Base-by-base conservation (phyloP, 805 yeast species). In the Hanseniaspora clermontiae region DNA sequence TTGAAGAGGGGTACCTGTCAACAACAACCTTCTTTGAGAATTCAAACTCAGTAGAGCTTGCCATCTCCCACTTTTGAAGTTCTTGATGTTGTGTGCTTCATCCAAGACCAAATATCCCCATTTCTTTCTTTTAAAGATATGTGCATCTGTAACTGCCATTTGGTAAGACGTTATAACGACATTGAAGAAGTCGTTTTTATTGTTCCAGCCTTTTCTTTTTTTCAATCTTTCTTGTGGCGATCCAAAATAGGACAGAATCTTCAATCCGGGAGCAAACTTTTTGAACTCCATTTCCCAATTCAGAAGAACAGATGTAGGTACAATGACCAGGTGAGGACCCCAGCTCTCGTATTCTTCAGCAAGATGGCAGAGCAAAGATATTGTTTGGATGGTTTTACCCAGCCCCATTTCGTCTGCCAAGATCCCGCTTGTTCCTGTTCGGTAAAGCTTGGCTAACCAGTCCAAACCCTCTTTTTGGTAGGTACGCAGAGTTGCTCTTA, bases 201-300 rank as follows among this genome's bases (percentile, higher is more conserved):
- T 46, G 65, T 91, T 91, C 99, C 99, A 93, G 2, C 99, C 99
- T 61, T 84, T 84, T 64, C 99, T 81, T 66, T 93, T 93, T 61
- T 87, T 93, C 50, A 90, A 90, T 66, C 99, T 82, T 67, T 93
- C 97, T 64, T 87, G 95, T 0, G 97, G 98, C 15, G 95, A 83
- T 0, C 99, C 99, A 64, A 91, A 93, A 68, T 93, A 93, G 0
- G 97, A 93, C 67, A 93, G 66, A 2, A 93, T 93, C 68, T 95
- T 91, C 68, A 93, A 85, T 0, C 98, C 99, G 0, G 99, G 99
- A 0, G 97, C 97, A 74, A 93, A 93, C 63, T 95, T 80, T 65
- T 95, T 93, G 71, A 93, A 90, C 66, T 93, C 99, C 97, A 95
- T 91, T 68, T 93, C 99, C 99, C 99, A 93, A 66, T 93, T 93